Base-by-base conservation (phyloP, 2,329 filamentous ascomycete species). In the Ophiostoma ulmi region DNA sequence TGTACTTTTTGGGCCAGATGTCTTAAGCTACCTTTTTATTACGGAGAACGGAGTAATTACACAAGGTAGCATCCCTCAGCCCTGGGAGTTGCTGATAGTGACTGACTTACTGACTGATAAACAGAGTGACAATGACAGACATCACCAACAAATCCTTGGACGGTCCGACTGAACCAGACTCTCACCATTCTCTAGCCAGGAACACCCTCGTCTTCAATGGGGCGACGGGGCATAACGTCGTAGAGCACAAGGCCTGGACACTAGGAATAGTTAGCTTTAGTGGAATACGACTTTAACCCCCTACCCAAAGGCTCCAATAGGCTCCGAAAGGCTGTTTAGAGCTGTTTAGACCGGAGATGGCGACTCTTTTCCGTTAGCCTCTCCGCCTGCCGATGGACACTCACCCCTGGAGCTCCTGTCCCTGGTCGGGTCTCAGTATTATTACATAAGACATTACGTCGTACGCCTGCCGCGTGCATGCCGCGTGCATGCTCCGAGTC, bases 341-440 rank as follows among this genome's bases (percentile, higher is more conserved):
- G 44, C 44, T 20, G 44, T 48, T 48, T 48, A 41, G 17, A 10
- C 36, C 64, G 36, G 64, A 63, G 58, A 31, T 63, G 26, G 58
- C 6, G 58, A 63, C 58, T 35, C 26, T 63, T 63, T 35, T 63
- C 14, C 58, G 58, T 63, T 63, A 63, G 58, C 64, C 66, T 67
- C 39, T 67, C 66, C 66, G 66, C 39, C 41, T 67, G 66, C 41
- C 36, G 65, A 67, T 41, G 65, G 65, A 67, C 38, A 14, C 66
- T 20, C 11, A 10, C 52, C 52, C 52, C 52, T 58, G 52, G 7
- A 10, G n/a, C n/a, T 26, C 3, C 31, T 31, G 31, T 31, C 31
- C 31, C 31, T 31, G 31, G 31, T 31, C 31, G 31, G 31, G 31
- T 31, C 31, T 31, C 52, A 58, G 52, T 58, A 58, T 22, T 13